Percentiles rank a stretch among this genome's conserved stretches.
phyloP scores from a whole-genome alignment of 306 rosid species.

The Morella rubra region DNA sequence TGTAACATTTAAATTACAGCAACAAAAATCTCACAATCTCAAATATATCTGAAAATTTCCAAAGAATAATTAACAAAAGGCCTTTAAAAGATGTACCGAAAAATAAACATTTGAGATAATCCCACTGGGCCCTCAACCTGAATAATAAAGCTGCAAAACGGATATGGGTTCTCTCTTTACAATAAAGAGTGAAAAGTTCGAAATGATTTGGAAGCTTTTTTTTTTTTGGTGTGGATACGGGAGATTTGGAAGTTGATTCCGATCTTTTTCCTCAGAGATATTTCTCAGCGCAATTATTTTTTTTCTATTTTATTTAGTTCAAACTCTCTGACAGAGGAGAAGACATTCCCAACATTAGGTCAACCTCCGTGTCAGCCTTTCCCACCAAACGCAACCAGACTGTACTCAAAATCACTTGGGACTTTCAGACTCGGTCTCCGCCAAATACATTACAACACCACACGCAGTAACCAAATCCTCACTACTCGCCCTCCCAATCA shows the following conservation, averaged over 20 bases:
- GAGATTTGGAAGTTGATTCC: background rate
- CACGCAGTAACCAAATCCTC: background rate
- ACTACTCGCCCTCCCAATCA: background rate
- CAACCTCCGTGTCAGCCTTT: conserved; percentile 57
- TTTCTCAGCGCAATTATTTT: background rate
- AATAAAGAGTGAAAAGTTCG: background rate
- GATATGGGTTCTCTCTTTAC: background rate
- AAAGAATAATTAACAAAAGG: too few species aligned
- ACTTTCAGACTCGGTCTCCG: conserved; percentile 9
- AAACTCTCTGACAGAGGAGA: conserved; percentile 18
- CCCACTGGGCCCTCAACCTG: background rate
- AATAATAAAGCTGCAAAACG: background rate
- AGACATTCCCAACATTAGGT: conserved; percentile 46
- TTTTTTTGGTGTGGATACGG: background rate
- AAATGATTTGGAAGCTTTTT: background rate
- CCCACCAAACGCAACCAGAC: conserved; percentile 31
- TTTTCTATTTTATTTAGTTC: background rate
- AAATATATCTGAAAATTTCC: too few species aligned
- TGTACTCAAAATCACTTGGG: conserved; percentile 13
- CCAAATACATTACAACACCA: background rate
- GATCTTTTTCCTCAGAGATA: background rate
- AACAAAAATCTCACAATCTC: too few species aligned
- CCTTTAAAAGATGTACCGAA: too few species aligned
- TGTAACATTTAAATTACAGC: too few species aligned
- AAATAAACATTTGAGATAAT: too few species aligned